These are phyloP conservation scores for Clonostachys chloroleuca DNA, from an alignment of 2,329 filamentous ascomycete species.

Conservation along the genomic window DNA sequence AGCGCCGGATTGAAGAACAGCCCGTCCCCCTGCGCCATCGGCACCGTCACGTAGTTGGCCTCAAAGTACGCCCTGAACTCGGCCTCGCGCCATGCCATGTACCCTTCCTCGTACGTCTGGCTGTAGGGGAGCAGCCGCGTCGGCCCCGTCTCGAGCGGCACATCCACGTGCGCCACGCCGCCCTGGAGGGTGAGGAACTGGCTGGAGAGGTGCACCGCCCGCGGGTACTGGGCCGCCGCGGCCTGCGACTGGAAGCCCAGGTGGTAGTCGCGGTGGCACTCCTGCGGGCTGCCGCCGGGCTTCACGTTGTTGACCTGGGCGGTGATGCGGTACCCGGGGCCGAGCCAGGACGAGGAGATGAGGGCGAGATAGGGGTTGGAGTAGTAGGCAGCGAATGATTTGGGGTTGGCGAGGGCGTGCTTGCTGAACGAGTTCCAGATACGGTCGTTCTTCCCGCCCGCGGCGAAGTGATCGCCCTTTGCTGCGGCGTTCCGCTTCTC, in stretches of 20 bases:
- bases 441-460: slow-evolving; percentile 48
- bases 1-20: slow-evolving; percentile 61
- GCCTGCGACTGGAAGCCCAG: slow-evolving; percentile 55
- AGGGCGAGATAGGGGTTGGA: slow-evolving; percentile 52
- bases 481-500: slow-evolving; percentile 26
- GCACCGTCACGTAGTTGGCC: slow-evolving; percentile 44
- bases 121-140: slow-evolving; percentile 58
- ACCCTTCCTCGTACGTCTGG: slow-evolving; percentile 52
- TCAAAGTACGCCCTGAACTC: slow-evolving; percentile 52
- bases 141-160: slow-evolving; percentile 53
- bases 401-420: slow-evolving; percentile 45
- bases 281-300: slow-evolving; percentile 52
- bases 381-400: slow-evolving; percentile 52
- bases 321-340: slow-evolving; percentile 55
- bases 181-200: slow-evolving; percentile 59
- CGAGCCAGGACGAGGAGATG: slow-evolving; percentile 52
- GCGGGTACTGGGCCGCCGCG: slow-evolving; percentile 40
- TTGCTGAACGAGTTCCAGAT: slow-evolving; percentile 67
- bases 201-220: slow-evolving; percentile 45
- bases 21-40: slow-evolving; percentile 51
- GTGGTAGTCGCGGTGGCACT: slow-evolving; percentile 59
- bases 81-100: slow-evolving; percentile 47
- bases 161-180: slow-evolving; percentile 57
- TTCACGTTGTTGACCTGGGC: slow-evolving; percentile 60
- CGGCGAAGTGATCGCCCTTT: slow-evolving; percentile 58